Base-by-base conservation (phyloP, 225 moss, liverwort and hornwort species). In the Lunularia cruciata region DNA sequence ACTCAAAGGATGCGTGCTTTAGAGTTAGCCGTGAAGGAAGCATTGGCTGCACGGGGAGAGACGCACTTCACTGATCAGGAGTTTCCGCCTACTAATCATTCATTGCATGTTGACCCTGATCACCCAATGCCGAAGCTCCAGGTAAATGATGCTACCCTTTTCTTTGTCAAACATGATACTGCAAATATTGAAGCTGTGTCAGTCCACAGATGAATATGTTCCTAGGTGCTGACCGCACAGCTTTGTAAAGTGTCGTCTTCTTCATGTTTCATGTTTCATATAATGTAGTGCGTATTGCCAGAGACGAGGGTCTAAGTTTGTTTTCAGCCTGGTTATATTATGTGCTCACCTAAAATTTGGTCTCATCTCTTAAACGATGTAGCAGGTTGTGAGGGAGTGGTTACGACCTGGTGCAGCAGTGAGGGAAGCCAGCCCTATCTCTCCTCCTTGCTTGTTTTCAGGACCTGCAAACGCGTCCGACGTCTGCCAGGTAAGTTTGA, bases 1-100 rank as follows among this genome's bases (percentile, higher is more conserved):
- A 81, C 87, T 12, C 90, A 98, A 75, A 90, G 91, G 40, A 91
- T 98, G 96, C 92, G 87, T 47, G 90, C 96, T 42, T 90, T 98
- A 57, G 96, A 98, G 79, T 82, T 93, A 72, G 96, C 96, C 69
- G 93, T 98, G 11, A 90, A 93, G 69, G 96, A 98, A 81, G 96
- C 92, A 13, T 81, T 98, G 76, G 76, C 93, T 66, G 92, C 93
- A 46, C 78, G 96, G 59, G 96, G 96, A 65, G 96, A 98, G 73
- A 83, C 85, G 28, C 86, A 80, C 46, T 98, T 98, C 38, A 98
- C 96, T 66, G 96, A 98, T 75, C 92, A 98, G 76, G 96, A 98
- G 73, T 98, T 98, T 84, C 96, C 96, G 36, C 96, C 96, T 58
- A 84, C 78, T 57, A 85, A 89, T 72, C 83, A 86, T 30, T 98